Base-by-base conservation (phyloP, 2,329 filamentous ascomycete species). In the Diplodia intermedia region DNA sequence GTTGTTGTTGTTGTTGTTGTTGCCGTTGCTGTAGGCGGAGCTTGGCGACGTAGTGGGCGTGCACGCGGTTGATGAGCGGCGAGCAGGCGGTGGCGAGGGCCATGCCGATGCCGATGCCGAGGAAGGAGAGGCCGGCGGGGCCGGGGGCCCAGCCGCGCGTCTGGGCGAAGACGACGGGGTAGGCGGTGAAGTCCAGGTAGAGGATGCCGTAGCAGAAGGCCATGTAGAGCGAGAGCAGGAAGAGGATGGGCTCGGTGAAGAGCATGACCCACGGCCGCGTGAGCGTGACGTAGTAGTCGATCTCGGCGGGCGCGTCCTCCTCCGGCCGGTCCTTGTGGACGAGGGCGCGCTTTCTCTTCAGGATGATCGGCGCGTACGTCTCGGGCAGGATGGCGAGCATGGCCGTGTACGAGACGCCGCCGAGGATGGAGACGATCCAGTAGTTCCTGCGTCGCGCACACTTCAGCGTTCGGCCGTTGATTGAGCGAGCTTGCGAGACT, bases 121-220 rank as follows among this genome's bases (percentile, higher is more conserved):
- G 74, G 78, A 96, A 97, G 1, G 92, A 86, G 1, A 97, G 86
- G 0, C 94, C 93, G 0, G 89, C 88, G 38, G 91, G 62, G 0
- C 91, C 89, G 0, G 90, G 83, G 1, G 84, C 84, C 94, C 94
- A 97, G 69, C 91, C 92, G n/a, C 94, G 90, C 68, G 87, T 80
- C 50, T 90, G 82, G 9, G 85, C 83, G 79, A 95, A 97, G 68
- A 97, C 90, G 69, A 96, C 90, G 0, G 93, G 93, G 76, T 96
- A 96, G 14, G 92, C 92, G 18, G 96, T 90, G 81, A 97, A 97
- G 79, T 92, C 94, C 33, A 97, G 88, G 75, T 95, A 95, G 1
- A 97, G 83, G 52, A 97, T 93, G 20, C 89, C 91, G 77, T 97
- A 97, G 40, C 97, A 88, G 49, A 97, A 82, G 0, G 91, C 86